phyloP scores from a whole-genome alignment of 306 rosid species.

The Sechiopsis laciniata region DNA sequence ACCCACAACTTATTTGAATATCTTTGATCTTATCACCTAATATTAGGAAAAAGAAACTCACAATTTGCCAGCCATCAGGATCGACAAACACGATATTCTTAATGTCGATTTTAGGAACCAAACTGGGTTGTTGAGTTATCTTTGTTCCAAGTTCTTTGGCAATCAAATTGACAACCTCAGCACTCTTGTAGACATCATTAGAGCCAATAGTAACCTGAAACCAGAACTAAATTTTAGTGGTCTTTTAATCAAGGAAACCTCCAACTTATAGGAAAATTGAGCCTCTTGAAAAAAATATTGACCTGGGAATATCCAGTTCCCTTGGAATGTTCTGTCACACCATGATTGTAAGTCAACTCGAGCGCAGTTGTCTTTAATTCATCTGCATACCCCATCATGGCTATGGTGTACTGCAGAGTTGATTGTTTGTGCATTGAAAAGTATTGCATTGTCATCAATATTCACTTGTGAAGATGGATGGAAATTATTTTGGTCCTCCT shows the following conservation, averaged over 20 bases:
- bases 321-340: slow-evolving; percentile 78
- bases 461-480: no score
- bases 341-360: slow-evolving; percentile 94
- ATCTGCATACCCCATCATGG: slow-evolving; percentile 81
- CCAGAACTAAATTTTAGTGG: background rate
- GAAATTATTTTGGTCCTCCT: no score
- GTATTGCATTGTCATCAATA: no score
- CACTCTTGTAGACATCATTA: slow-evolving; percentile 88
- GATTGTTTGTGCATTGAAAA: no score
- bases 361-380: slow-evolving; percentile 74
- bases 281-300: background rate
- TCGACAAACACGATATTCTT: slow-evolving; percentile 45
- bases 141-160: slow-evolving; percentile 83
- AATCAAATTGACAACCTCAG: slow-evolving; percentile 59
- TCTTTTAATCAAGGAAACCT: background rate
- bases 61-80: slow-evolving; percentile 75
- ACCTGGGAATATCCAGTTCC: slow-evolving; percentile 98
- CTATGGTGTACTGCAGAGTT: slow-evolving; percentile 57
- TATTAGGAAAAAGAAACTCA: slow-evolving; percentile 32
- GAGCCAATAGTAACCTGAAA: slow-evolving; percentile 77
- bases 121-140: slow-evolving; percentile 75
- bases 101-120: slow-evolving; percentile 66
- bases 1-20: no score
- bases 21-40: no score
- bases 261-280: no score